Evolutionary conservation across 75 land plant species (phyloP).

Genomic region (Picea sitchensis): DNA sequence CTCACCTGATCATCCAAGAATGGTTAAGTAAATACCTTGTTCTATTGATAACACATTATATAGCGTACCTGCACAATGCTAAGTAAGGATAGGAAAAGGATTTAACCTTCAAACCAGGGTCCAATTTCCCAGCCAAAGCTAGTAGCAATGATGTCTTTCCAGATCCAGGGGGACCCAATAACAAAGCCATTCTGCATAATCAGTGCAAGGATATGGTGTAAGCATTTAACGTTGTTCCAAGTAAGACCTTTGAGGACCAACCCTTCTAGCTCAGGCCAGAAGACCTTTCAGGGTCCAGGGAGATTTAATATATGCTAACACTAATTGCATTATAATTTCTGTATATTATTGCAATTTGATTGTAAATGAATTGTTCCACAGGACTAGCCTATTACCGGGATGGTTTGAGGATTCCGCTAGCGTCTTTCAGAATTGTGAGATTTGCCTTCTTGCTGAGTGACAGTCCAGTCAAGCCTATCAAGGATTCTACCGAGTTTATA

Average conservation of each 20-base stretch:
- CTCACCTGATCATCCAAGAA: slow-evolving; percentile 31
- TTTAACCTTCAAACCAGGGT: slow-evolving; percentile 57
- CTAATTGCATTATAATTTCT: neutral
- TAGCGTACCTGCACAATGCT: too few relatives aligned
- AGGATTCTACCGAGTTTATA: slow-evolving; percentile 46
- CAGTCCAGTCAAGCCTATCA: slow-evolving; percentile 44
- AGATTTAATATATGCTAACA: neutral
- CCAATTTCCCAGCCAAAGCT: slow-evolving; percentile 80
- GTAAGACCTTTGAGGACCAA: too few relatives aligned
- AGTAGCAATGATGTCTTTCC: slow-evolving; percentile 77
- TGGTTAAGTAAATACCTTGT: neutral
- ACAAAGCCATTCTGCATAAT: slow-evolving; percentile 64
- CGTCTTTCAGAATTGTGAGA: slow-evolving; percentile 51
- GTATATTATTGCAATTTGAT: neutral
- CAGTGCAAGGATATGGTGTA: too few relatives aligned
- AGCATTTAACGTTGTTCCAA: too few relatives aligned
- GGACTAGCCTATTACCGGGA: neutral
- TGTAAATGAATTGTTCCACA: neutral
- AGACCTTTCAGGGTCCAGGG: too few relatives aligned
- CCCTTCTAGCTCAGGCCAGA: too few relatives aligned
- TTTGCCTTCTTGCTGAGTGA: slow-evolving; percentile 34
- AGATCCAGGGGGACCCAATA: slow-evolving; percentile 87
- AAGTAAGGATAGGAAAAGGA: too few relatives aligned
- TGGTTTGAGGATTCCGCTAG: slow-evolving; percentile 38
- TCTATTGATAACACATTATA: slow-evolving; percentile 1